Base-by-base conservation (phyloP, 208 protist species). In the Crithidia acanthocephali region DNA sequence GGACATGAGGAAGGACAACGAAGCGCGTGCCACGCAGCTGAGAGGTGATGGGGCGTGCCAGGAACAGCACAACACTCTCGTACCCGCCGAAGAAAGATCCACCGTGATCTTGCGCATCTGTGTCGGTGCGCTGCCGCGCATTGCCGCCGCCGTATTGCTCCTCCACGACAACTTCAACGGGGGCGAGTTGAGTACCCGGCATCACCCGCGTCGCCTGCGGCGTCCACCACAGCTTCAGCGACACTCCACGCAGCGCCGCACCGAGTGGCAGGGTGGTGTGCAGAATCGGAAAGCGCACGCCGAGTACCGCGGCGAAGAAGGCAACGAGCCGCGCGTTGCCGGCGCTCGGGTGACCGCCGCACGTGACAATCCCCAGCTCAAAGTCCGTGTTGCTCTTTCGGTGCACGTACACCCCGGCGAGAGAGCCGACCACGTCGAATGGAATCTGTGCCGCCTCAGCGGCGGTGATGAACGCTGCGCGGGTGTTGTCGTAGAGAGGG, bases 161-260 rank as follows among this genome's bases (percentile, higher is more conserved):
- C 33, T 84, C 75, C 22, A 94, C 22, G 47, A 85, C 75, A 0
- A 85, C 72, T 40, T 81, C 68, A 13, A 94, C 76, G 23, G 80
- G 71, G 0, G 89, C 82, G 56, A 94, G 76, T 0, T 53, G 45
- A 11, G 69, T 69, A 42, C 65, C 53, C 18, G 89, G 86, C 37
- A 68, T 81, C 28, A 94, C 79, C 37, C 89, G 84, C 2, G 55
- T 44, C 9, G 48, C 53, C 25, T 81, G 72, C 23, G 86, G 86
- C 22, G 75, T 73, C 89, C 89, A 94, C 84, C 84, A 86, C 30
- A 92, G 13, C 20, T 74, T 65, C 23, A 94, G 51, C 47, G 68
- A 73, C 56, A 74, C 72, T 5, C 55, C 20, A 32, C 89, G 89
- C 25, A 85, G 75, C 9, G 69, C 66, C 0, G 76, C 75, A 32